These are phyloP conservation scores for Fusarium sororula DNA, from an alignment of 2,329 filamentous ascomycete genomes.

Conservation along the genomic window DNA sequence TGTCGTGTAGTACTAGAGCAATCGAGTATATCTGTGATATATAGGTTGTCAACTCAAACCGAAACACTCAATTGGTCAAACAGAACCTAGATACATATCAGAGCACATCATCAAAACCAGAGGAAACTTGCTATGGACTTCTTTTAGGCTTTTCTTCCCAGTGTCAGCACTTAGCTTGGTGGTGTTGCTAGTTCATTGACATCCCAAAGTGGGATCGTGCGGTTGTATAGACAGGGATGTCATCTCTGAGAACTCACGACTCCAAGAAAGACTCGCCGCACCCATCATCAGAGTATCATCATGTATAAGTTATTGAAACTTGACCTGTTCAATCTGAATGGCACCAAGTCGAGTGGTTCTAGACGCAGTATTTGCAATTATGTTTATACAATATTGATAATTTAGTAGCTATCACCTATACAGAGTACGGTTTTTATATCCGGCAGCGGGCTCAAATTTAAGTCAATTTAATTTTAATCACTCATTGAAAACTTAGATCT, in stretches of 20 bases:
- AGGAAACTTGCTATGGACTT: neutral
- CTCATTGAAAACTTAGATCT: neutral
- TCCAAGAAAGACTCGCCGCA: neutral
- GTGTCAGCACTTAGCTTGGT: conserved; percentile 16
- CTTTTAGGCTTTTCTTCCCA: neutral
- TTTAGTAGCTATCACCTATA: neutral
- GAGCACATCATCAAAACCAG: neutral
- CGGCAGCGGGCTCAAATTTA: neutral
- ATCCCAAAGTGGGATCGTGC: conserved; percentile 20
- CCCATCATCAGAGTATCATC: neutral
- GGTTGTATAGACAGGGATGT: conserved; percentile 13
- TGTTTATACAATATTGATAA: neutral
- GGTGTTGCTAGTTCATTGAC: conserved; percentile 23
- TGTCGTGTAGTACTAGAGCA: neutral
- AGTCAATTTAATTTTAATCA: neutral
- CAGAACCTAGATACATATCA: neutral
- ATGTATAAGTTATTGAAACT: too few relatives aligned
- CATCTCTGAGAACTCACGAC: neutral
- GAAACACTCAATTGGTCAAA: neutral
- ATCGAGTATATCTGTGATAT: neutral
- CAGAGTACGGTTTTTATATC: neutral
- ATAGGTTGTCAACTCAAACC: neutral
- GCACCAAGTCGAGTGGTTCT: too few relatives aligned
- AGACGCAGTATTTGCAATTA: neutral
- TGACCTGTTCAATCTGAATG: neutral